phyloP scores from a whole-genome alignment of 306 rosid genomes.

The Prunus padus region DNA sequence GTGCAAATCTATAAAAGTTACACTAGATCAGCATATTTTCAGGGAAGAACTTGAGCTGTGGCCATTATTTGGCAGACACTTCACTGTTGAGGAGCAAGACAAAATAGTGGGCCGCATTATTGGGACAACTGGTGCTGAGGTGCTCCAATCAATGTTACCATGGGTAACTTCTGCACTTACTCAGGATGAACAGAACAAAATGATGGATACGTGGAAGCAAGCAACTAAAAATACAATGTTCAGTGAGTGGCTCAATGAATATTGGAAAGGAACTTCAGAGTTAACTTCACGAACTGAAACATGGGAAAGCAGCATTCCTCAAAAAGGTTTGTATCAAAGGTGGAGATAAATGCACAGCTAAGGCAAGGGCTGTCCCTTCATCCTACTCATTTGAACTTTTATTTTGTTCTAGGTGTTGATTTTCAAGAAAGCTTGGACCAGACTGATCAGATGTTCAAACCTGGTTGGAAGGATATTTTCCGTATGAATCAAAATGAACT shows the following conservation, averaged over 20 bases:
- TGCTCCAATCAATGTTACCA: slow-evolving; percentile 97
- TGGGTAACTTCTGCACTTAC: slow-evolving; percentile 99
- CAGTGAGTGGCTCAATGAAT: slow-evolving; percentile 96
- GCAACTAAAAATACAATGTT: slow-evolving; percentile 99
- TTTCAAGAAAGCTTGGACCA: slow-evolving; percentile 81
- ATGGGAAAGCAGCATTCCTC: slow-evolving; percentile 47
- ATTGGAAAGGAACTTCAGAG: slow-evolving; percentile 82
- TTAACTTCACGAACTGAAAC: slow-evolving; percentile 51
- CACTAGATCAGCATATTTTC: slow-evolving; percentile 94
- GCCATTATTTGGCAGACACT: slow-evolving; percentile 93
- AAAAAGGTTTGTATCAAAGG: slow-evolving; percentile 53
- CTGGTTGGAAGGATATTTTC: slow-evolving; percentile 99
- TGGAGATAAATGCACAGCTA: not conserved
- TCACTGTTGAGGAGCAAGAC: slow-evolving; percentile 97
- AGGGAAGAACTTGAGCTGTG: slow-evolving; percentile 98
- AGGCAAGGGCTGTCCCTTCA: not conserved
- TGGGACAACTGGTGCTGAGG: slow-evolving; percentile 99
- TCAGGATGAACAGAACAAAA: slow-evolving; percentile 89
- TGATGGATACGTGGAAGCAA: slow-evolving; percentile 99
- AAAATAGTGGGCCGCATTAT: slow-evolving; percentile 93
- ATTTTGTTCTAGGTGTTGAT: slow-evolving; percentile 54
- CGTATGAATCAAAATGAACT: slow-evolving; percentile 99
- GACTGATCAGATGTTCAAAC: slow-evolving; percentile 95
- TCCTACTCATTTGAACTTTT: slow-evolving; percentile 8
- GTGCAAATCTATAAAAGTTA: slow-evolving; percentile 91